Percentiles rank a stretch among this genome's conserved stretches.
Conservation (phyloP, 495 filamentous ascomycete genomes). For the Xylaria nigripes region DNA sequence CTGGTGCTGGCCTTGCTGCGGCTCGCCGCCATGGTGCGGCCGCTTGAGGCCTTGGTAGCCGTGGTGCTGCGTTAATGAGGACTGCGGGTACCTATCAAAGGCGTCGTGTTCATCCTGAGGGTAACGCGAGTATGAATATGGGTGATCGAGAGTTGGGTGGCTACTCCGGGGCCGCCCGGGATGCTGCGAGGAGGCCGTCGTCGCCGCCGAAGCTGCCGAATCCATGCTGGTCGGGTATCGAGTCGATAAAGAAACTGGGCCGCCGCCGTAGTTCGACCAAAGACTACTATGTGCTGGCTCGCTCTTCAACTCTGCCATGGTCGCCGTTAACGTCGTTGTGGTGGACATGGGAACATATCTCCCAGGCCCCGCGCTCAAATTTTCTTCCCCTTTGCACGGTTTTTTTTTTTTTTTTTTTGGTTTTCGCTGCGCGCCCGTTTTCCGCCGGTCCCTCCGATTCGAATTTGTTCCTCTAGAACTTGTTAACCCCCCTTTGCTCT, state of each 20-base stretch:
- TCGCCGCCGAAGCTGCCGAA: conserved; percentile 30
- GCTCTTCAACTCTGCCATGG: conserved; percentile 48
- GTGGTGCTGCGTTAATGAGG: conserved; percentile 41
- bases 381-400: not conserved
- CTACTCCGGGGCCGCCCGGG: conserved; percentile 38
- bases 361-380: conserved; percentile 12
- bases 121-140: conserved; percentile 39
- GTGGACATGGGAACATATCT: conserved; percentile 45
- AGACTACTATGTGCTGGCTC: conserved; percentile 42
- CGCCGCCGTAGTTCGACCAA: conserved; percentile 45
- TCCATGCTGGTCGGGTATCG: conserved; percentile 39
- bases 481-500: not conserved
- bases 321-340: conserved; percentile 45
- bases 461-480: not conserved
- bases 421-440: conserved; percentile 15
- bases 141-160: conserved; percentile 26
- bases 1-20: conserved; percentile 26
- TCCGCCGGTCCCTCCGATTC: conserved; percentile 16
- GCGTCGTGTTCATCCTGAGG: conserved; percentile 36
- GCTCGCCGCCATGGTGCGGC: conserved; percentile 31
- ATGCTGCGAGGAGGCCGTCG: conserved; percentile 34
- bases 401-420: no score
- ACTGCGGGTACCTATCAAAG: conserved; percentile 40
- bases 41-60: conserved; percentile 49
- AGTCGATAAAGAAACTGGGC: conserved; percentile 40